Conservation (phyloP, 768 basidiomycete genomes). For the Amylocystis lapponica region DNA sequence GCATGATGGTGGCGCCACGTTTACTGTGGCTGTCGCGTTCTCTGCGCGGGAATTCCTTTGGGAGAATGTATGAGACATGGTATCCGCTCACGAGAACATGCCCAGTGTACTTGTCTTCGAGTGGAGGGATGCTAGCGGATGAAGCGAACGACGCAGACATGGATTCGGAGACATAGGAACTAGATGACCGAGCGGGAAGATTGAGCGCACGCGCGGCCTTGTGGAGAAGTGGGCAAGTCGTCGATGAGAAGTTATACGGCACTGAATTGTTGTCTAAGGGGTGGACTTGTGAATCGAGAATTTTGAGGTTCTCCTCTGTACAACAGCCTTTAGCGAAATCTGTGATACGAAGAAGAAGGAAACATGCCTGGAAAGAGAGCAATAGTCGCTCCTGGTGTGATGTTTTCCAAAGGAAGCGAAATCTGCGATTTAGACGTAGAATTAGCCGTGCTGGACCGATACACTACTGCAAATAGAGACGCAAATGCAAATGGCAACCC, state of each 20-base stretch:
- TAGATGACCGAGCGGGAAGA: conserved; percentile 52
- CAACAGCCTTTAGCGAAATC: neutral
- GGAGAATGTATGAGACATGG: conserved; percentile 69
- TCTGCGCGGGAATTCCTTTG: conserved; percentile 48
- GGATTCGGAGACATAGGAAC: conserved; percentile 57
- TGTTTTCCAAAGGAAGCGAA: conserved; percentile 58
- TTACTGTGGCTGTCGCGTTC: conserved; percentile 12
- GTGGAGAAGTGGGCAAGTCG: conserved; percentile 55
- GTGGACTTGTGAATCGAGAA: conserved; percentile 68
- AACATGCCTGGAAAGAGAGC: conserved; percentile 66
- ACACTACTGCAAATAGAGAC: too few relatives aligned
- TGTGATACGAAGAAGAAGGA: neutral
- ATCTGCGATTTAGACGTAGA: conserved; percentile 50
- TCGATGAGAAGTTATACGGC: conserved; percentile 71
- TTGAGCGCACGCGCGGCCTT: conserved; percentile 66
- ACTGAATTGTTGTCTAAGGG: conserved; percentile 65
- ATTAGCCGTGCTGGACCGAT: too few relatives aligned
- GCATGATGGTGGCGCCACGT: conserved; percentile 36
- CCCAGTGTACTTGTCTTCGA: conserved; percentile 68
- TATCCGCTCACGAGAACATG: conserved; percentile 74
- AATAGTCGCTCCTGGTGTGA: conserved; percentile 62
- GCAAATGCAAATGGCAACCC: too few relatives aligned
- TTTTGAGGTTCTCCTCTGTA: conserved; percentile 75
- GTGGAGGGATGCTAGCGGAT: conserved; percentile 31
- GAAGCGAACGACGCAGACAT: conserved; percentile 34